Base-by-base conservation (phyloP, 2,329 filamentous ascomycete species). In the Coleophoma crateriformis region DNA sequence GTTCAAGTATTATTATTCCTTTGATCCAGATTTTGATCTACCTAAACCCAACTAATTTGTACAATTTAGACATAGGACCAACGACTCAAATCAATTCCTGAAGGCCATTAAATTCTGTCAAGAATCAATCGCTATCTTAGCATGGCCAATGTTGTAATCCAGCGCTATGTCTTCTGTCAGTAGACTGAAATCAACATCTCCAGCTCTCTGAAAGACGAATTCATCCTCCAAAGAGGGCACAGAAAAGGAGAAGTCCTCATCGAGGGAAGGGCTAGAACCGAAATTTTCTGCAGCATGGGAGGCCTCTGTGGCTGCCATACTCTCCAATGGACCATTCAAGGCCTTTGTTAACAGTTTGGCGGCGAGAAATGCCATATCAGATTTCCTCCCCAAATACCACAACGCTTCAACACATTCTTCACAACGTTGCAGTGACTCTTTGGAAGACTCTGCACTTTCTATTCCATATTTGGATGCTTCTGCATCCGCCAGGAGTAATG, bases 331-430 rank as follows among this genome's bases (percentile, higher is more conserved):
- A 17, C 35, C 7, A 22, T 55, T 42, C 48, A 71, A 55, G 5
- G 59, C 64, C n/a, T 61, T 61, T 2, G 65, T 63, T n/a, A 71
- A 48, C 17, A 66, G 63, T 2, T 62, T 65, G 22, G 70, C 70
- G 10, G 68, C 68, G 39, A 67, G 54, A 19, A 67, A 64, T 6
- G 71, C 70, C 65, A 72, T 79, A 54, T 80, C 77, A 3, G 76
- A 79, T 58, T 80, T 81, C 50, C 72, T 72, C 2, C 77, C 77
- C 15, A 81, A 63, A 47, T 74, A 74, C 69, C 75, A 77, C 22
- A 82, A 64, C 3, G 76, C 77, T 57, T 70, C 70, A 15, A 79
- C 71, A 55, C 76, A 81, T 45, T 71, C 67, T 46, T 75, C 69
- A 48, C 71, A 74, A 19, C 70, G 67, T 17, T 57, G 58, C 37